Evolutionary conservation across 169 alveolate species (phyloP).

Genomic region (Cryptosporidium sp.): DNA sequence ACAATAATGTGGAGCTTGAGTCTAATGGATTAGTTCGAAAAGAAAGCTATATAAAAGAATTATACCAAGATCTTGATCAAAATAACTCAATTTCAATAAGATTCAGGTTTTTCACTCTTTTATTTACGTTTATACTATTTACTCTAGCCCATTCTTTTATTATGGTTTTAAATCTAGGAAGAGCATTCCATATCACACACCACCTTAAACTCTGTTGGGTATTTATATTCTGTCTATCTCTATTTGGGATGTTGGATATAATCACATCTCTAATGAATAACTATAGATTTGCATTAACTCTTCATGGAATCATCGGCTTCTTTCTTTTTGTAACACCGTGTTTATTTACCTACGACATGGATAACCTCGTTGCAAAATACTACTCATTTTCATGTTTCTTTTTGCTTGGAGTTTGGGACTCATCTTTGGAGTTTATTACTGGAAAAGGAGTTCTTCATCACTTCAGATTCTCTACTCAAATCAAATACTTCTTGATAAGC

Average conservation of each 20-base stretch:
- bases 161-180: conserved; percentile 23
- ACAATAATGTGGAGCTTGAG: conserved; percentile 1
- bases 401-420: conserved; percentile 68
- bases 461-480: conserved; percentile 32
- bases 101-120: conserved; percentile 33
- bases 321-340: conserved; percentile 15
- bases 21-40: conserved; percentile 17
- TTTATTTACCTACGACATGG: conserved; percentile 37
- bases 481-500: conserved; percentile 11
- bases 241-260: conserved; percentile 33
- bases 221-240: conserved; percentile 14
- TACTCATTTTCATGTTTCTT: conserved; percentile 57
- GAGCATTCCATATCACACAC: conserved; percentile 54
- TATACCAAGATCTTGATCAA: conserved; percentile 29
- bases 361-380: conserved; percentile 13
- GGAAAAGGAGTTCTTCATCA: conserved; percentile 63
- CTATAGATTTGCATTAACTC: conserved; percentile 8
- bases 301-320: conserved; percentile 16
- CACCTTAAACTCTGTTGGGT: conserved; percentile 43
- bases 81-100: conserved; percentile 16
- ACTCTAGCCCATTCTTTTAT: conserved; percentile 24
- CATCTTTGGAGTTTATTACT: conserved; percentile 65
- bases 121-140: conserved; percentile 4
- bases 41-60: conserved; percentile 30
- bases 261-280: conserved; percentile 21